phyloP scores from a whole-genome alignment of 495 filamentous ascomycete genomes.

The Penicillium robsamsonii region DNA sequence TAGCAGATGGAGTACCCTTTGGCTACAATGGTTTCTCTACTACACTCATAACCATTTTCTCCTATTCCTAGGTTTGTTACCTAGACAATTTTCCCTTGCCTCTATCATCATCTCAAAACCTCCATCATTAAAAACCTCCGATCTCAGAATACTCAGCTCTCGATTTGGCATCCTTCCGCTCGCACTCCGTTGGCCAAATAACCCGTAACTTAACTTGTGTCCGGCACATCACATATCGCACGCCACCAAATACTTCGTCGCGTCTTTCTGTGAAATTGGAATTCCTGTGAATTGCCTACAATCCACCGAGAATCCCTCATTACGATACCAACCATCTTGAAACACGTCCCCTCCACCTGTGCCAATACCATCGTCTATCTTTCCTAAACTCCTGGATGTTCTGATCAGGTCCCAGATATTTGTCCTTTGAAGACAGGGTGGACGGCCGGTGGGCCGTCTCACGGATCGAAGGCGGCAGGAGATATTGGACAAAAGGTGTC shows the following conservation, averaged over 20 bases:
- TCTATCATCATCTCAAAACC: not conserved
- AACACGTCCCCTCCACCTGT: not conserved
- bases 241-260: not conserved
- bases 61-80: not conserved
- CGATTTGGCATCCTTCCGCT: not conserved
- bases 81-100: not conserved
- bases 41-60: not conserved
- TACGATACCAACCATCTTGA: not conserved
- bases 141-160: not conserved
- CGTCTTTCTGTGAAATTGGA: not conserved
- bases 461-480: conserved; percentile 38
- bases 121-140: not conserved
- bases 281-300: not conserved
- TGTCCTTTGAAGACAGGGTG: conserved; percentile 33
- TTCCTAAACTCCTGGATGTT: conserved; percentile 14
- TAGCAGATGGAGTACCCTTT: not conserved
- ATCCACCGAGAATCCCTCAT: not conserved
- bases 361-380: not conserved
- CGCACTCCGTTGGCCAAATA: not conserved
- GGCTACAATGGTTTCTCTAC: not conserved
- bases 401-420: conserved; percentile 18
- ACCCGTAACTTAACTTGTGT: not conserved
- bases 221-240: not conserved
- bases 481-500: conserved; percentile 18
- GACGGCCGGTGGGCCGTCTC: conserved; percentile 52